Base-by-base conservation (phyloP, 148 eudicot species). In the Camellia granthamiana region DNA sequence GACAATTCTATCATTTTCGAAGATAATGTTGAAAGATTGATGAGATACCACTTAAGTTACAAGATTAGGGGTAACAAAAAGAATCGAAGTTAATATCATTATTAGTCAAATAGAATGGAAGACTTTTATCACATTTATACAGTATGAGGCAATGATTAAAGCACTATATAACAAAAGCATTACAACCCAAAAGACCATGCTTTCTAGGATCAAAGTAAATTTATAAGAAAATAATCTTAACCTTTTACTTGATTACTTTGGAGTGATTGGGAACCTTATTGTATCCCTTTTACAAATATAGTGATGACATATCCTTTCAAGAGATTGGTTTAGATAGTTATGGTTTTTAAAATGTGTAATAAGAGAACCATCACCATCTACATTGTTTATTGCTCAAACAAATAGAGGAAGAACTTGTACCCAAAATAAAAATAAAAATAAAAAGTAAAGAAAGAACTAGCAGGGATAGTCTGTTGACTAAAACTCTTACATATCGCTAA, bases 81-180 rank as follows among this genome's bases (percentile, higher is more conserved):
- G 16, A 23, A 23, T n/a, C 11, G 11, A 73, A 73, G 4, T 6
- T 21, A 6, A 14, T 7, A 73, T 68, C 18, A 43, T 68, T n/a
- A 13, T 54, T 54, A 54, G 41, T 12, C 75, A 70, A 70, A 49
- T 18, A 47, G 38, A 70, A 70, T 18, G 13, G 38, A 10, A 38
- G 19, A 47, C 15, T 38, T 74, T 52, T 14, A 19, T 55, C 21
- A 13, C 46, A 41, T 58, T 75, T 42, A 16, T 8, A 3, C 9
- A 12, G 7, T 16, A 60, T 75, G 62, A 44, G 54, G 15, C 11
- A 75, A 75, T 75, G 77, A 59, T 59, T 15, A 59, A 18, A 60
- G 51, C 78, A 75, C 78, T n/a, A n/a, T 55, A 56, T 67, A 13
- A 56, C 43, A 4, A 41, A 60, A 59, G 41, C 78, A 60, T 60